Evolutionary conservation across 2,329 filamentous ascomycete genomes (phyloP).

Genomic region (Botrytis fragariae): DNA sequence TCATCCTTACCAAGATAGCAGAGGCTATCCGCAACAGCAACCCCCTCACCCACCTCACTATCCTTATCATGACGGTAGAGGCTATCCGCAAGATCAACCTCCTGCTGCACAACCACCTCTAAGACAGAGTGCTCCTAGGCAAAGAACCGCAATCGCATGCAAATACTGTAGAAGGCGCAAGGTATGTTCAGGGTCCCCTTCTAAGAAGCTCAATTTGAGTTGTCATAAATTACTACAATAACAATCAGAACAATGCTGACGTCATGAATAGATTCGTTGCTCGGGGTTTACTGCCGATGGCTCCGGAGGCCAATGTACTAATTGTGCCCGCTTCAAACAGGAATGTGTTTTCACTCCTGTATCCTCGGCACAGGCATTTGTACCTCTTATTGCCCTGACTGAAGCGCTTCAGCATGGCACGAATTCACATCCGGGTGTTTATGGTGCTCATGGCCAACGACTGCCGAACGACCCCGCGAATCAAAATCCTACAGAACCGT

Average conservation of each 20-base stretch:
- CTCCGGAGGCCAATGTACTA: conserved; percentile 68
- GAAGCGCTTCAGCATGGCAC: conserved; percentile 45
- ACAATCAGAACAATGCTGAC: conserved; percentile 23
- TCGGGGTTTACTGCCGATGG: conserved; percentile 68
- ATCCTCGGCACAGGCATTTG: conserved; percentile 71
- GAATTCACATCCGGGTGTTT: conserved; percentile 41
- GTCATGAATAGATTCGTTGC: conserved; percentile 61
- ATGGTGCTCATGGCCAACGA: conserved; percentile 43
- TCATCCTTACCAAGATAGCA: background rate
- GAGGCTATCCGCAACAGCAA: conserved; percentile 15
- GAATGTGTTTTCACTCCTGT: conserved; percentile 77
- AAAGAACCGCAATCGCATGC: conserved; percentile 59
- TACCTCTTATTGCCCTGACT: conserved; percentile 68
- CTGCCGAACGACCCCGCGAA: conserved; percentile 32
- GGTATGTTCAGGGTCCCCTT: conserved; percentile 40
- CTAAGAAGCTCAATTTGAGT: background rate
- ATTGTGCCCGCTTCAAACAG: conserved; percentile 71
- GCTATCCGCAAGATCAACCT: conserved; percentile 8
- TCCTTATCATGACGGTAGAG: conserved; percentile 25
- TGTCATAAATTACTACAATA: background rate
- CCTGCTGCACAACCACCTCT: conserved; percentile 27
- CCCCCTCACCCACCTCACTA: too few relatives aligned
- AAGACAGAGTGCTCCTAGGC: conserved; percentile 53
- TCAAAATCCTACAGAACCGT: conserved; percentile 24
- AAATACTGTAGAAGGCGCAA: conserved; percentile 59